Conservation (phyloP, 768 basidiomycete species). For the Xerocomus spinulosus region DNA sequence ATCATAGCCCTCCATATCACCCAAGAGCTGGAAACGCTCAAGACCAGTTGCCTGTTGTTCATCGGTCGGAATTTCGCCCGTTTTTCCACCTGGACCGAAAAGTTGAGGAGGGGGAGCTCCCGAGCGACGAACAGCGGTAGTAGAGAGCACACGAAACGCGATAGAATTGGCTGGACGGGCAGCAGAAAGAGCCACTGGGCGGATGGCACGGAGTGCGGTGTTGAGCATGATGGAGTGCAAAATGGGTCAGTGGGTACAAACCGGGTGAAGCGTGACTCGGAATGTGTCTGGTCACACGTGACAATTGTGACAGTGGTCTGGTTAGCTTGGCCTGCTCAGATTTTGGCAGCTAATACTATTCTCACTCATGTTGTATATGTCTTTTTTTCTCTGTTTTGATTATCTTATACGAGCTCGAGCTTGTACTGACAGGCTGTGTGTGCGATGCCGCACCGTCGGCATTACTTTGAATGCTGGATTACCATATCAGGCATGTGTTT, state of each 20-base stretch:
- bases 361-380: no score
- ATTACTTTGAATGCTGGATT: conserved; percentile 1
- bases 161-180: conserved; percentile 20
- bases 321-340: not conserved
- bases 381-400: no score
- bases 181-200: conserved; percentile 22
- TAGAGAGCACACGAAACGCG: conserved; percentile 55
- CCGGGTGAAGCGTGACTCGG: conserved; percentile 26
- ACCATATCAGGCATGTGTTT: conserved; percentile 28
- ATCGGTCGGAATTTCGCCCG: conserved; percentile 77
- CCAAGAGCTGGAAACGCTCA: conserved; percentile 90
- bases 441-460: not conserved
- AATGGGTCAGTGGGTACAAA: conserved; percentile 23
- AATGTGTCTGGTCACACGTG: conserved; percentile 23
- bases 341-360: not conserved
- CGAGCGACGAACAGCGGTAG: conserved; percentile 51
- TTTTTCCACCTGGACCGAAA: conserved; percentile 66
- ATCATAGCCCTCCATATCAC: conserved; percentile 81
- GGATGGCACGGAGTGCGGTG: conserved; percentile 24
- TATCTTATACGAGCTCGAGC: no score
- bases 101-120: conserved; percentile 60
- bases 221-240: conserved; percentile 28
- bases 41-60: conserved; percentile 92
- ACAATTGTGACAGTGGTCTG: not conserved
- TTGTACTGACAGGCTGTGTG: no score